These are phyloP conservation scores for Plasmodium adleri DNA, from an alignment of 169 alveolate genomes.

Conservation along the genomic window DNA sequence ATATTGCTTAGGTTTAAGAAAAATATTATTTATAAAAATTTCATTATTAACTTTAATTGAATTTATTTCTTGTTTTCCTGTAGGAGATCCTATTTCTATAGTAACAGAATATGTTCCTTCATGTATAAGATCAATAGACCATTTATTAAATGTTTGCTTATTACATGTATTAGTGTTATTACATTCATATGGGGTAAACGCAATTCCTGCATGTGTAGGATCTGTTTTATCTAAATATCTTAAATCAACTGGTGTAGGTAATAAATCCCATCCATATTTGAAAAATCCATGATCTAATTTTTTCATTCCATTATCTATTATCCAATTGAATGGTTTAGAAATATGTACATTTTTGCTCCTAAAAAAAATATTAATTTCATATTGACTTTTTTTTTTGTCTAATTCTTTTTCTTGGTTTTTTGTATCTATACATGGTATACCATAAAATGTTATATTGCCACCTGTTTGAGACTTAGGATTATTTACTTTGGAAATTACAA, in stretches of 20 bases:
- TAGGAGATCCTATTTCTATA: conserved; percentile 75
- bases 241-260: conserved; percentile 66
- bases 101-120: conserved; percentile 59
- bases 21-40: conserved; percentile 66
- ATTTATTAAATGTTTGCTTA: conserved; percentile 38
- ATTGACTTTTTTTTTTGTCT: conserved; percentile 32
- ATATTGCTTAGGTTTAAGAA: conserved; percentile 63
- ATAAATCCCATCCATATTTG: conserved; percentile 69
- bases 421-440: conserved; percentile 57
- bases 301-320: conserved; percentile 67
- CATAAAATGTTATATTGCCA: conserved; percentile 61
- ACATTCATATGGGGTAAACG: conserved; percentile 63
- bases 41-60: conserved; percentile 67
- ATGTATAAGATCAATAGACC: conserved; percentile 75
- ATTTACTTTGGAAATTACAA: conserved; percentile 72
- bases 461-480: conserved; percentile 58
- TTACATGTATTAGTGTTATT: conserved; percentile 43
- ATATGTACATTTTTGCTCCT: conserved; percentile 48
- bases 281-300: conserved; percentile 57
- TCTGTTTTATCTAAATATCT: conserved; percentile 47
- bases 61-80: conserved; percentile 70
- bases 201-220: conserved; percentile 67
- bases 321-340: conserved; percentile 61
- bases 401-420: conserved; percentile 19
- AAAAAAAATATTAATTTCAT: conserved; percentile 70